Evolutionary conservation across 1,139 yeast species (phyloP).

Genomic region (Yamadazyma sp.): DNA sequence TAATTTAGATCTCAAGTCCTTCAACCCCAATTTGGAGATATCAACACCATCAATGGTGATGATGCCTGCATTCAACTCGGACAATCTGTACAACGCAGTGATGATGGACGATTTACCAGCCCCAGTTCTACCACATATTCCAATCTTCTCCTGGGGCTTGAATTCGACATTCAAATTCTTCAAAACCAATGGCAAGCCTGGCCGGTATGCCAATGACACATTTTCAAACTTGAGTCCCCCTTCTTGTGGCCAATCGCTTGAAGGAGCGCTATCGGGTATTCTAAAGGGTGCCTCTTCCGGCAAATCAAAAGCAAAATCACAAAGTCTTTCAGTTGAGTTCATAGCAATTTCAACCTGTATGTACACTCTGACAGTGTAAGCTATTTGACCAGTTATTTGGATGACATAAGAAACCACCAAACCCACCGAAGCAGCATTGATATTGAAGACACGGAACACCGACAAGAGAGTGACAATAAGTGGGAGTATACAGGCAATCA

Average conservation of each 20-base stretch:
- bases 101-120: constrained; percentile 43
- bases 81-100: constrained; percentile 38
- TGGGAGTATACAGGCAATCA: no score
- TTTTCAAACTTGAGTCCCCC: constrained; percentile 31
- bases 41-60: constrained; percentile 33
- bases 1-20: constrained; percentile 32
- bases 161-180: constrained; percentile 26
- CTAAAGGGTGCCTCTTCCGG: constrained; percentile 32
- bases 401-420: constrained; percentile 38
- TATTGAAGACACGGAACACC: no score
- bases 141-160: constrained; percentile 35
- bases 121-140: constrained; percentile 44
- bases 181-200: constrained; percentile 36
- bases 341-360: constrained; percentile 37
- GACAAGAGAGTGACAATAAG: no score
- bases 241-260: constrained; percentile 28
- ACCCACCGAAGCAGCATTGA: constrained; percentile 39
- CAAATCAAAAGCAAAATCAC: constrained; percentile 35
- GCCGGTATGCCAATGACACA: constrained; percentile 36
- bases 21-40: constrained; percentile 33
- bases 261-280: constrained; percentile 26
- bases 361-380: constrained; percentile 32
- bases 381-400: constrained; percentile 30
- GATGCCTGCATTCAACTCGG: constrained; percentile 34
- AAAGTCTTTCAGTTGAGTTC: constrained; percentile 39